Conservation (phyloP, 2,329 filamentous ascomycete species). For the Neopestalotiopsis clavispora region DNA sequence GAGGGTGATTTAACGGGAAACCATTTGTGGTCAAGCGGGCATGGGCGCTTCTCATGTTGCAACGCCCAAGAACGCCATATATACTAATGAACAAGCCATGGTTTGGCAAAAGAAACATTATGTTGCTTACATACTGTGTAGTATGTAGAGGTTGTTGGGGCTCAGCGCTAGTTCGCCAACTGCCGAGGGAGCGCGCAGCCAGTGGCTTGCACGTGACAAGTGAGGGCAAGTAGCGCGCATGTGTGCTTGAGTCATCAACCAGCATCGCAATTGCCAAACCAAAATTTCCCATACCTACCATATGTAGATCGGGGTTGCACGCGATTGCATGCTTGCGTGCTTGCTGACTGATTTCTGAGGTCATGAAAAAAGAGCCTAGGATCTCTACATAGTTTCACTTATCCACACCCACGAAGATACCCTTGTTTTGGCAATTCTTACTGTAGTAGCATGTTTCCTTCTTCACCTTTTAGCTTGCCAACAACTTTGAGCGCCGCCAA, state of each 20-base stretch:
- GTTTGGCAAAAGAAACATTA: neutral
- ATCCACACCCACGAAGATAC: neutral
- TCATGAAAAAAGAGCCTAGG: neutral
- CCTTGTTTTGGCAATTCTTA: neutral
- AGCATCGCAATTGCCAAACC: neutral
- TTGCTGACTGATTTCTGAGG: neutral
- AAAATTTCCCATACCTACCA: neutral
- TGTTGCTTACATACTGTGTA: neutral
- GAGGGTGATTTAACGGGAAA: too few relatives aligned
- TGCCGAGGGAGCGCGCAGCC: slow-evolving; percentile 5
- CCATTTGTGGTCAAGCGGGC: too few relatives aligned
- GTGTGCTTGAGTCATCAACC: slow-evolving; percentile 10
- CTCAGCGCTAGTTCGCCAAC: neutral
- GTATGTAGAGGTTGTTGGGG: neutral
- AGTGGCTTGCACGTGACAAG: slow-evolving; percentile 7
- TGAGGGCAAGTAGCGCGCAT: too few relatives aligned
- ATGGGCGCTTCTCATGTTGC: too few relatives aligned
- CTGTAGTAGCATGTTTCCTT: neutral
- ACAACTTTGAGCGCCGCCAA: neutral
- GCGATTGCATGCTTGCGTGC: neutral
- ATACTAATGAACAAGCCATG: neutral
- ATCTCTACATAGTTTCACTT: neutral
- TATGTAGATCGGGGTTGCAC: neutral
- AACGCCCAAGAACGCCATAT: too few relatives aligned
- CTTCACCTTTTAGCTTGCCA: neutral